phyloP scores from a whole-genome alignment of 176 grass and related monocot species.

The Bolboschoenus planiculmis region DNA sequence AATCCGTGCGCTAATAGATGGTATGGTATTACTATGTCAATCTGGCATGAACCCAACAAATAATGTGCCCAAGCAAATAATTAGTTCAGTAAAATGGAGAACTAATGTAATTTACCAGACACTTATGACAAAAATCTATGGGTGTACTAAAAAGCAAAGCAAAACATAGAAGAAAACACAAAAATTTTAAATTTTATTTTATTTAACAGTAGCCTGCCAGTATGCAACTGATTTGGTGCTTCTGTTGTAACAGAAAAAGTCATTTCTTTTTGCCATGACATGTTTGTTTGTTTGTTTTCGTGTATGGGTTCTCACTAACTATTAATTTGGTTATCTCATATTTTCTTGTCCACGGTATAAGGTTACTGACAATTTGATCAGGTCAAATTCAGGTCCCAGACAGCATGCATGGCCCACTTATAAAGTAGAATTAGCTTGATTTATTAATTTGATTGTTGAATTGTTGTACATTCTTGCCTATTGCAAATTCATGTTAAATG shows the following conservation, averaged over 20 bases:
- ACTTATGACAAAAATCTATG: background rate
- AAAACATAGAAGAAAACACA: background rate
- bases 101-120: background rate
- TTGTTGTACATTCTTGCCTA: background rate
- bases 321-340: background rate
- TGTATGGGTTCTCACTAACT: background rate
- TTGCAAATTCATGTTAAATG: background rate
- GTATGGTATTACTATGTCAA: background rate
- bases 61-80: background rate
- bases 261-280: background rate
- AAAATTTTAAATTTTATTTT: background rate
- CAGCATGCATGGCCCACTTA: background rate
- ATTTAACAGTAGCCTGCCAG: background rate
- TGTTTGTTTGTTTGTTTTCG: background rate
- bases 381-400: background rate
- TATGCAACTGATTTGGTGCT: background rate
- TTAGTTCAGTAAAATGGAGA: background rate
- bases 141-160: background rate
- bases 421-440: background rate
- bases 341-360: background rate
- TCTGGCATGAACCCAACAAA: background rate
- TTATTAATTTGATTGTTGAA: background rate
- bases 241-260: conserved; percentile 9
- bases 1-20: background rate
- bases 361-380: background rate